Base-by-base conservation (phyloP, 257 asterid species). In the Nicotiana otophora region DNA sequence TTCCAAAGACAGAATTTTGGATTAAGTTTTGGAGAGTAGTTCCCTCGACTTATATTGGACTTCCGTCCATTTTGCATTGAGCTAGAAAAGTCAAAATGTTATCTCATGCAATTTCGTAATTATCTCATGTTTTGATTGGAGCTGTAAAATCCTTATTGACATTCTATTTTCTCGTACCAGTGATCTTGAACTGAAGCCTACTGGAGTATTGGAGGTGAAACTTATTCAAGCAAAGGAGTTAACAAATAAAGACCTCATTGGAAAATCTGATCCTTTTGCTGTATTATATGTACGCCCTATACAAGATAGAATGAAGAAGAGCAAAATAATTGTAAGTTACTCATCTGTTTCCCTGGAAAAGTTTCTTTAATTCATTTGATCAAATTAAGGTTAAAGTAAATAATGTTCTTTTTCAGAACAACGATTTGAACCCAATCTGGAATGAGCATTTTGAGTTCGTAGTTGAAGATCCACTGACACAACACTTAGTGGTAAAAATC, bases 181-280 rank as follows among this genome's bases (percentile, higher is more conserved):
- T 87, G 88, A 90, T 84, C 87, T 96, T 7, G 96, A 94, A 81
- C 88, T 89, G 51, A 96, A 89, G 89, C 89, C 97, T 1, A 93
- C 86, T 1, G 99, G 99, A 67, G 83, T 83, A 19, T 82, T 96
- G 90, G 98, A 94, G 81, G 98, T 96, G 93, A 96, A 96, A 92
- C 98, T 96, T 68, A 89, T 96, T 64, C 94, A 96, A 66, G 99
- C 94, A 5, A 94, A 96, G 88, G 98, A 92, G 10, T 81, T 96
- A 48, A 90, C 92, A 46, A 94, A 96, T 39, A 96, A 91, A 81
- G 99, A 96, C 85, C 10, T 96, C 6, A 83, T 96, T 53, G 98
- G 99, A 30, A 96, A 96, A 90, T 96, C 99, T 1, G 99, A 96
- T 84, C 99, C 99, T 7, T 94, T 85, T 70, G 98, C 99, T 12